These are phyloP conservation scores for Daedalea quercina DNA, from an alignment of 768 basidiomycete species.

Conservation along the genomic window DNA sequence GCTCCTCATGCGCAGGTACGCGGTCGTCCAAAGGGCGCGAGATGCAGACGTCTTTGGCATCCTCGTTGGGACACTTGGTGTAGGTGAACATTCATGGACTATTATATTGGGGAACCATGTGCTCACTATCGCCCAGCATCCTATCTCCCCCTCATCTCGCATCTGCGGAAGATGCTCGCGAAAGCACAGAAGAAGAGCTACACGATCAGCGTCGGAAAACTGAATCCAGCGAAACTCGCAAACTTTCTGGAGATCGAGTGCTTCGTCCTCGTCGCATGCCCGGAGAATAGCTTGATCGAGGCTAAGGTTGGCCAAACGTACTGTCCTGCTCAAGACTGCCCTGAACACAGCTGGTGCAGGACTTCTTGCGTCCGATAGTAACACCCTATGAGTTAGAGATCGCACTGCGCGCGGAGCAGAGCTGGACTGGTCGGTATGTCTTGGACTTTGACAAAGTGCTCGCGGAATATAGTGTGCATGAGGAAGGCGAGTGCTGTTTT, in stretches of 20 bases:
- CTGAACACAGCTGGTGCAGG: constrained; percentile 35
- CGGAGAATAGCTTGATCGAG: constrained; percentile 82
- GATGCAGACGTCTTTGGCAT: constrained; percentile 95
- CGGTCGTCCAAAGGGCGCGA: constrained; percentile 77
- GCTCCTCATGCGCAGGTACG: constrained; percentile 87
- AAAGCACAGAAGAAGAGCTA: constrained; percentile 82
- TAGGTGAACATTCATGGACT: constrained; percentile 38
- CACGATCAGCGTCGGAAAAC: constrained; percentile 91
- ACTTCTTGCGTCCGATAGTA: constrained; percentile 85
- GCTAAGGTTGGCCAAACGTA: constrained; percentile 41
- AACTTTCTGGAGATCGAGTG: constrained; percentile 97
- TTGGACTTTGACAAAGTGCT: constrained; percentile 68
- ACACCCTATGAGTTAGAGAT: constrained; percentile 90
- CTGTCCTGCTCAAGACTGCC: not conserved
- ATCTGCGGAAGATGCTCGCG: constrained; percentile 66
- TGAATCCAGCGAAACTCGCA: constrained; percentile 90
- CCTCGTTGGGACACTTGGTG: constrained; percentile 88
- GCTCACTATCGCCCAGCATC: constrained; percentile 45
- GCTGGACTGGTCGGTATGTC: constrained; percentile 74
- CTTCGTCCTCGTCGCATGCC: constrained; percentile 91
- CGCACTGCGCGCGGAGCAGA: constrained; percentile 63
- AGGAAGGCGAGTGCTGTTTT: not conserved
- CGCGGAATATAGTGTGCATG: constrained; percentile 22
- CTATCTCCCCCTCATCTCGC: constrained; percentile 79
- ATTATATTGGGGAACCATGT: no score